phyloP scores from a whole-genome alignment of 2,329 filamentous ascomycete genomes.

The Nemania sp. region DNA sequence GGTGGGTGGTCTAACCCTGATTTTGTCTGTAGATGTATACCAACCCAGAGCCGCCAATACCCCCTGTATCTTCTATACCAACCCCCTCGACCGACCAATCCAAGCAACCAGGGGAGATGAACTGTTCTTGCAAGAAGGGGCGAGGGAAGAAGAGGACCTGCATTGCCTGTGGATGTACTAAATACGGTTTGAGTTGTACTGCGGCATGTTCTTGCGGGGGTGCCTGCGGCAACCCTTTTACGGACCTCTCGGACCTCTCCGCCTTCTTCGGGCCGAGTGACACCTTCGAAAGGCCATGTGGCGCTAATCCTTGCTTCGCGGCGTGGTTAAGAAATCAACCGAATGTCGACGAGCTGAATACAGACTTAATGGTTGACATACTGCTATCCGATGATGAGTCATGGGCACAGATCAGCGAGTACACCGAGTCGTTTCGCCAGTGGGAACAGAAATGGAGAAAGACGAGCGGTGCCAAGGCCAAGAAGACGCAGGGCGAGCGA shows the following conservation, averaged over 20 bases:
- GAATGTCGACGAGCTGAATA: constrained; percentile 42
- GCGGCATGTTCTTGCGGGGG: constrained; percentile 38
- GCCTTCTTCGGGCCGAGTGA: constrained; percentile 40
- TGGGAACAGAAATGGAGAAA: constrained; percentile 42
- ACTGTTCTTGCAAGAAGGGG: constrained; percentile 42
- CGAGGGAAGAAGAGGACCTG: constrained; percentile 43
- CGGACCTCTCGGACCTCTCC: constrained; percentile 40
- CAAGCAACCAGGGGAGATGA: constrained; percentile 34
- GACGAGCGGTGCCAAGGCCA: constrained; percentile 37
- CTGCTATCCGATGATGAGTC: constrained; percentile 42
- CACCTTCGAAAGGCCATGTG: constrained; percentile 39
- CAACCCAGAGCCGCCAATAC: constrained; percentile 32
- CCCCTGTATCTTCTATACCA: constrained; percentile 33
- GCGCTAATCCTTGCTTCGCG: constrained; percentile 42
- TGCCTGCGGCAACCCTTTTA: constrained; percentile 42
- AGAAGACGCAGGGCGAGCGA: constrained; percentile 40
- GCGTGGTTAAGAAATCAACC: constrained; percentile 43
- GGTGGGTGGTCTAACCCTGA: constrained; percentile 9
- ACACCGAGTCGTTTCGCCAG: constrained; percentile 37
- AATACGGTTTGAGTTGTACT: constrained; percentile 39
- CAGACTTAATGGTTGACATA: constrained; percentile 43
- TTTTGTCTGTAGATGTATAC: constrained; percentile 35
- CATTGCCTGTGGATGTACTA: constrained; percentile 41
- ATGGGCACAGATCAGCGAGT: constrained; percentile 38
- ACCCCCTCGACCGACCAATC: constrained; percentile 35